phyloP scores from a whole-genome alignment of 352 stramenopile genomes.

The Pythium dissotocum region DNA sequence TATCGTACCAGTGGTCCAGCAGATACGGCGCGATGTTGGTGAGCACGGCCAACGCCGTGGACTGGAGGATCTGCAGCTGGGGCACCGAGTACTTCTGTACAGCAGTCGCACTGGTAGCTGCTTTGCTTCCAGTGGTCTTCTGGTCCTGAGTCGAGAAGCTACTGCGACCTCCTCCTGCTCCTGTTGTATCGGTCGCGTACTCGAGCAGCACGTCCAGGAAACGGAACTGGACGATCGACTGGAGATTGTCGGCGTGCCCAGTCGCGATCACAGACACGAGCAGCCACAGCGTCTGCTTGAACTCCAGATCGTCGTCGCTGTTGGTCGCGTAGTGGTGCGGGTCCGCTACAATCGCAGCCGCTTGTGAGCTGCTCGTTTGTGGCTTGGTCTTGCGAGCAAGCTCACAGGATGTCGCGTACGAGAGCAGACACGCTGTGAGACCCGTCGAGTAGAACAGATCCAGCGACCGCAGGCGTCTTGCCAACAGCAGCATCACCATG shows the following conservation, averaged over 20 bases:
- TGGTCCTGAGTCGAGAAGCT: not conserved
- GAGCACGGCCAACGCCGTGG: constrained; percentile 55
- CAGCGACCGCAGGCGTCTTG: constrained; percentile 43
- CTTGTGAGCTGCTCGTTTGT: not conserved
- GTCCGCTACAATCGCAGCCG: constrained; percentile 47
- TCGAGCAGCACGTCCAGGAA: constrained; percentile 63
- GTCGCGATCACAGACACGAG: constrained; percentile 52
- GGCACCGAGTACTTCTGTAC: constrained; percentile 41
- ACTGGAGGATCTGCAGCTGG: constrained; percentile 59
- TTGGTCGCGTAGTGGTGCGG: constrained; percentile 65
- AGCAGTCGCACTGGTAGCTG: not conserved
- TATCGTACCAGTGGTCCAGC: constrained; percentile 59
- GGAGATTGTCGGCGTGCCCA: constrained; percentile 54
- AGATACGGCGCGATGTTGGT: constrained; percentile 54
- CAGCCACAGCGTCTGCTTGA: constrained; percentile 80
- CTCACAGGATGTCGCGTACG: constrained; percentile 62
- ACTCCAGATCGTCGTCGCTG: constrained; percentile 76
- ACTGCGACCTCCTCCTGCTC: not conserved
- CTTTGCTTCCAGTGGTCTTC: not conserved
- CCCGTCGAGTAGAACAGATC: constrained; percentile 63
- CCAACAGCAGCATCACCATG: constrained; percentile 66
- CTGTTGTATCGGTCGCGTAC: constrained; percentile 39
- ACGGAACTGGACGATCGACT: constrained; percentile 65
- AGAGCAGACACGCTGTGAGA: constrained; percentile 57
- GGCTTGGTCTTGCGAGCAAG: constrained; percentile 25